Conservation (phyloP, 768 basidiomycete species). For the Panaeolus papilionaceus region DNA sequence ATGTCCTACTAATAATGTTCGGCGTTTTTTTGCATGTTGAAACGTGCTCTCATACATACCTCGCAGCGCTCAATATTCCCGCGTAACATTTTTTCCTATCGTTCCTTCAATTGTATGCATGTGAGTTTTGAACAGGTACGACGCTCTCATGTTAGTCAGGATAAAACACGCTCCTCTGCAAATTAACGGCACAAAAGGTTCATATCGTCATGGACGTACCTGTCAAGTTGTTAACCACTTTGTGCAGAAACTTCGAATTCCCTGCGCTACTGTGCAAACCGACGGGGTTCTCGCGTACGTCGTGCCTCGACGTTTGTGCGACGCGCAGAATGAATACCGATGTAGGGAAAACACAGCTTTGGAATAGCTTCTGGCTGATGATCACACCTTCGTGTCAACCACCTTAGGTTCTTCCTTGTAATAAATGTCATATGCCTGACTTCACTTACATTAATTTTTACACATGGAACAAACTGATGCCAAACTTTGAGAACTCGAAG, state of each 20-base stretch:
- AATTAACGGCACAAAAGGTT: background rate
- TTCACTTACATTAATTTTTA: background rate
- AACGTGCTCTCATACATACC: constrained; percentile 4
- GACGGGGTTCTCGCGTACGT: constrained; percentile 6
- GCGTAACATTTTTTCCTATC: background rate
- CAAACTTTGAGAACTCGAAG: background rate
- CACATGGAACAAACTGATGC: background rate
- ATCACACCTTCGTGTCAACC: background rate
- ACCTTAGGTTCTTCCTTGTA: background rate
- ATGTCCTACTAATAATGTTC: background rate
- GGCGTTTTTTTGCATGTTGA: background rate
- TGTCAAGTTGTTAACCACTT: background rate
- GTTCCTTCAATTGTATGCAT: background rate
- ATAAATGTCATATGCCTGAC: background rate
- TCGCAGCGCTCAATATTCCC: constrained; percentile 5
- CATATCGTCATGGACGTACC: background rate
- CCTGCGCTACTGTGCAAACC: background rate
- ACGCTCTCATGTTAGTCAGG: constrained; percentile 3
- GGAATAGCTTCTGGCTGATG: background rate
- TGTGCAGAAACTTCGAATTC: background rate
- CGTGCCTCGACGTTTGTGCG: constrained; percentile 14
- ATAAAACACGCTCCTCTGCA: background rate
- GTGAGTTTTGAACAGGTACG: background rate
- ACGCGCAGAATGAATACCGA: background rate
- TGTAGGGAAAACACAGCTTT: constrained; percentile 2